phyloP scores from a whole-genome alignment of 164 flowering plant genomes.

The Taxillus chinensis region DNA sequence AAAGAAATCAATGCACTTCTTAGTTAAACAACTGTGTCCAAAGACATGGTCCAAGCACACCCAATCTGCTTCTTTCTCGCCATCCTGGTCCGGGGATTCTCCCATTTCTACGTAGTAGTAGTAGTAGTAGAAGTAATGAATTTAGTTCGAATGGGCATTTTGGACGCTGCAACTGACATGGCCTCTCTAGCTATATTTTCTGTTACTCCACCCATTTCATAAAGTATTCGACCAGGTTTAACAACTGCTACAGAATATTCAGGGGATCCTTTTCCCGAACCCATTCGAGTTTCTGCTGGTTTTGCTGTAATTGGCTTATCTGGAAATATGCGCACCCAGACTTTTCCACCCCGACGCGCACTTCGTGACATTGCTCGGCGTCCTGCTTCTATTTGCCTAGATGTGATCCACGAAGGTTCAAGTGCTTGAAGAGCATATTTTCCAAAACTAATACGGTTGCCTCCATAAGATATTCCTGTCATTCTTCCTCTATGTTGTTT shows the following conservation, averaged over 20 bases:
- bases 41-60: no score
- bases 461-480: not conserved
- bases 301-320: no score
- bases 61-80: no score
- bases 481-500: not conserved
- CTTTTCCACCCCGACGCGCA: not conserved
- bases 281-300: not conserved
- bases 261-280: constrained; percentile 13
- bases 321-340: no score
- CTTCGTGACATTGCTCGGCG: not conserved
- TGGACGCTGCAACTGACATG: constrained; percentile 10
- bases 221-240: constrained; percentile 16
- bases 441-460: not conserved
- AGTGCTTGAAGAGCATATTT: not conserved
- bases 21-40: no score
- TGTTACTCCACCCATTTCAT: constrained; percentile 20
- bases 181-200: constrained; percentile 15
- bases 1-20: no score
- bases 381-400: not conserved
- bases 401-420: not conserved
- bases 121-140: no score
- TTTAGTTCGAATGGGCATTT: constrained; percentile 3
- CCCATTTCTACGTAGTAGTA: no score
- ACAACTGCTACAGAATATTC: constrained; percentile 7
- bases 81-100: no score